phyloP scores from a whole-genome alignment of 192 early-diverging fungal species.

The Spizellomyces sp. region DNA sequence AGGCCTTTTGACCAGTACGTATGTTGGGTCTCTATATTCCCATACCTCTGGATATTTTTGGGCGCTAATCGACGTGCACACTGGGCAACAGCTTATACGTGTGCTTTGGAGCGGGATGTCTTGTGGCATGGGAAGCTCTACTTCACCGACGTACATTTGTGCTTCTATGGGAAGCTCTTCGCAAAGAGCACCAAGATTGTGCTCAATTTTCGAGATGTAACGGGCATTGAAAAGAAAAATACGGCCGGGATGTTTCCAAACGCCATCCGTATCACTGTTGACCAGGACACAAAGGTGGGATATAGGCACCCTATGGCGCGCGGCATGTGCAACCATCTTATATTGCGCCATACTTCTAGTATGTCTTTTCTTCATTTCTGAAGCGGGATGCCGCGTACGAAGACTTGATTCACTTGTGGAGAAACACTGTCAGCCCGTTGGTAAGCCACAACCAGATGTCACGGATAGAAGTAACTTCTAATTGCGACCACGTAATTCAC shows the following conservation, averaged over 20 bases:
- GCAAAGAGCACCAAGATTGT: conserved; percentile 47
- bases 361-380: conserved; percentile 53
- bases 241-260: conserved; percentile 60
- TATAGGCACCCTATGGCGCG: background rate
- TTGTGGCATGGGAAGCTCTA: conserved; percentile 61
- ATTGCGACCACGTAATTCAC: too few species aligned
- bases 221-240: conserved; percentile 51
- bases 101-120: conserved; percentile 60
- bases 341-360: conserved; percentile 14
- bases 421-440: background rate
- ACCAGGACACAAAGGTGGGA: conserved; percentile 6
- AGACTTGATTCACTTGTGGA: conserved; percentile 39
- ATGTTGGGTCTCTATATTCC: background rate
- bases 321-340: too few species aligned
- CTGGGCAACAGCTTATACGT: conserved; percentile 23
- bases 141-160: conserved; percentile 48
- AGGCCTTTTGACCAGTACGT: background rate
- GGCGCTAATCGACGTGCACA: background rate
- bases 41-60: background rate
- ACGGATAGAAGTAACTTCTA: too few species aligned
- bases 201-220: conserved; percentile 46
- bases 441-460: too few species aligned
- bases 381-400: conserved; percentile 51
- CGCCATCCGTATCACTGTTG: conserved; percentile 41
- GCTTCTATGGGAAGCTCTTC: conserved; percentile 60